A percentile compares a stretch with the other conserved stretches of the same genome.
phyloP scores from a whole-genome alignment of 169 alveolate species.

The Plasmodium malariae region DNA sequence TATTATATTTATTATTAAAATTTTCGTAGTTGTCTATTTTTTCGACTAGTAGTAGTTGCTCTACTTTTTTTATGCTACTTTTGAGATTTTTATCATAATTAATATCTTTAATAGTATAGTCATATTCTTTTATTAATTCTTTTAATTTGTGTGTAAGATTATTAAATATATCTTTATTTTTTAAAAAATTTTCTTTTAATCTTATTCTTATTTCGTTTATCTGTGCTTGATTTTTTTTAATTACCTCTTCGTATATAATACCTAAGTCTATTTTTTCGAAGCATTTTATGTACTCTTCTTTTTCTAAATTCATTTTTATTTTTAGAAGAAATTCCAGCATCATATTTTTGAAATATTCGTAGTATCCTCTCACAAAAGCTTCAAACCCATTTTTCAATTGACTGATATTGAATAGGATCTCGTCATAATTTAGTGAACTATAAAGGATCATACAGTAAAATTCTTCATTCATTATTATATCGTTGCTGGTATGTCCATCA shows the following conservation, averaged over 20 bases:
- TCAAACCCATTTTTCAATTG: constrained; percentile 9
- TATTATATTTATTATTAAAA: neutral
- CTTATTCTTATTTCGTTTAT: neutral
- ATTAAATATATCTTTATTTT: constrained; percentile 41
- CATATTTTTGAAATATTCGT: constrained; percentile 8
- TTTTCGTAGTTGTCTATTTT: neutral
- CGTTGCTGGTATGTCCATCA: neutral
- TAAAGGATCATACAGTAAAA: neutral
- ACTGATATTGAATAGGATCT: constrained; percentile 8
- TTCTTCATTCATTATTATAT: too few relatives aligned
- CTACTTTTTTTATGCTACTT: neutral
- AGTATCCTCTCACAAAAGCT: constrained; percentile 12
- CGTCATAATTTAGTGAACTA: constrained; percentile 1
- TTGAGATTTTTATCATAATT: neutral
- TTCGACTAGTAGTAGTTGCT: neutral
- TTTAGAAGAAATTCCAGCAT: constrained; percentile 23
- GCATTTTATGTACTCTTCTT: constrained; percentile 9
- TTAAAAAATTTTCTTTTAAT: constrained; percentile 8
- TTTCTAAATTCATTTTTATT: constrained; percentile 26
- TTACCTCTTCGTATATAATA: neutral
- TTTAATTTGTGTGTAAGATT: constrained; percentile 10
- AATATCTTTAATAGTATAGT: neutral
- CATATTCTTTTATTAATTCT: constrained; percentile 15
- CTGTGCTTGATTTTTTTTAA: neutral
- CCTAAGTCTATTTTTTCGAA: neutral